Evolutionary conservation across 208 protist species (phyloP).

Genomic region (Wallacemonas rigidus): DNA sequence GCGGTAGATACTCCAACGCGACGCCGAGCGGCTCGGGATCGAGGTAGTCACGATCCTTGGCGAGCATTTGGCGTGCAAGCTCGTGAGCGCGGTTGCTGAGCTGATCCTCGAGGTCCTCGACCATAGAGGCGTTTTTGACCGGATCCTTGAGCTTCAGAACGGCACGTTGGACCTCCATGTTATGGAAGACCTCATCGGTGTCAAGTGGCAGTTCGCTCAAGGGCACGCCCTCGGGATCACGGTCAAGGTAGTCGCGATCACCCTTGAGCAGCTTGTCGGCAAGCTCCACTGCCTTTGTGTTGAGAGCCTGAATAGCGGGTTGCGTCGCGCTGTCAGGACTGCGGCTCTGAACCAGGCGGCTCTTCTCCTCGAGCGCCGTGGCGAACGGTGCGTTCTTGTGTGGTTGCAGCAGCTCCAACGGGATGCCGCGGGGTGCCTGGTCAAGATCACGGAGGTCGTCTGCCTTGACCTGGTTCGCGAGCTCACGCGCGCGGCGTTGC

Average conservation of each 20-base stretch:
- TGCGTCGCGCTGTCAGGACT: constrained; percentile 17
- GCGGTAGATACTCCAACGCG: constrained; percentile 45
- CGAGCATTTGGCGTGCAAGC: constrained; percentile 42
- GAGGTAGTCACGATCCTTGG: constrained; percentile 60
- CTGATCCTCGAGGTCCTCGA: constrained; percentile 62
- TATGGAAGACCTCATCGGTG: constrained; percentile 54
- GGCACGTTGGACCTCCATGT: constrained; percentile 65
- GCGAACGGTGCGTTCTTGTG: constrained; percentile 62
- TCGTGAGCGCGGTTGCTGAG: constrained; percentile 59
- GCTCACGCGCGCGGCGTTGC: constrained; percentile 49
- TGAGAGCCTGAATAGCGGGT: constrained; percentile 39
- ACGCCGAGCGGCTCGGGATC: constrained; percentile 58
- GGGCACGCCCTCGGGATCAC: constrained; percentile 69
- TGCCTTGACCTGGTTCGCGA: constrained; percentile 51
- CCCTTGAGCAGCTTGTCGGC: constrained; percentile 49
- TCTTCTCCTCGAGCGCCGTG: constrained; percentile 43
- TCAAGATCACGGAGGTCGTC: constrained; percentile 54
- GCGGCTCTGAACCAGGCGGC: constrained; percentile 19
- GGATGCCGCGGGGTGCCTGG: constrained; percentile 53
- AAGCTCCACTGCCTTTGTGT: constrained; percentile 42
- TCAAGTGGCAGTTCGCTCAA: constrained; percentile 55
- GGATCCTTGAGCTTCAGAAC: constrained; percentile 50
- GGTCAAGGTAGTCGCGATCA: constrained; percentile 72
- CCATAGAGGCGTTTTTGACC: constrained; percentile 39
- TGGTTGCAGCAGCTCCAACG: constrained; percentile 62